A percentile compares a stretch with the other conserved stretches of the same genome.
Conservation (phyloP, 139 green algal genomes). For the Cymbomonas tetramitiformis region DNA sequence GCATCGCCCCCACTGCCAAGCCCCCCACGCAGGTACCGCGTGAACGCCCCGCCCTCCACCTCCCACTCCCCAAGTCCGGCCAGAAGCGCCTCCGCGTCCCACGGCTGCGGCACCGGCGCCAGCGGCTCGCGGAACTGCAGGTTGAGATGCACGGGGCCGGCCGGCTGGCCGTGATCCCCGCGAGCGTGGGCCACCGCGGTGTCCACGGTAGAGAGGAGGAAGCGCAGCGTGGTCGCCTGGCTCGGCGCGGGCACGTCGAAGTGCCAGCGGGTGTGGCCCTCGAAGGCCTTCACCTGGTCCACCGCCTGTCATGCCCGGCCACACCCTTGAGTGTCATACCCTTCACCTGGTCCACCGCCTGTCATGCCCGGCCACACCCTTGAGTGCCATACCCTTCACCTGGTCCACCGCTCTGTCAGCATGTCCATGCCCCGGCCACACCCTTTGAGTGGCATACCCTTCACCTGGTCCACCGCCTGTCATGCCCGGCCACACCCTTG, state of each 20-base stretch:
- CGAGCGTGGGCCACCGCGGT: conserved; percentile 45
- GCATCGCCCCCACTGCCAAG: neutral
- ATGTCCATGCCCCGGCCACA: too few species aligned
- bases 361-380: too few species aligned
- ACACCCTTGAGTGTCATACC: too few species aligned
- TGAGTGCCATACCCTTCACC: too few species aligned
- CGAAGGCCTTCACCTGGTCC: conserved; percentile 82
- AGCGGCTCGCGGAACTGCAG: conserved; percentile 83
- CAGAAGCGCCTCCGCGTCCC: conserved; percentile 24
- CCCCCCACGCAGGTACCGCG: neutral
- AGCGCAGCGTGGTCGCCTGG: conserved; percentile 33
- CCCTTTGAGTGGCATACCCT: too few species aligned
- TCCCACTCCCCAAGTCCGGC: conserved; percentile 48
- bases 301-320: too few species aligned
- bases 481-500: too few species aligned
- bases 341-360: conserved; percentile 54
- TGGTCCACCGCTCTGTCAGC: conserved; percentile 37
- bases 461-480: too few species aligned
- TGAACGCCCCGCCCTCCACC: neutral
- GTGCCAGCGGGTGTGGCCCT: conserved; percentile 58
- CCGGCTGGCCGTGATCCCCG: neutral
- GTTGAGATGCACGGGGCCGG: conserved; percentile 91
- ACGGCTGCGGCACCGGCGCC: conserved; percentile 37
- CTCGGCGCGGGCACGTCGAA: conserved; percentile 56
- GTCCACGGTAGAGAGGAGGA: conserved; percentile 54